Evolutionary conservation across 371 early-diverging fungal genomes (phyloP).

Genomic region (Mucor indicus): DNA sequence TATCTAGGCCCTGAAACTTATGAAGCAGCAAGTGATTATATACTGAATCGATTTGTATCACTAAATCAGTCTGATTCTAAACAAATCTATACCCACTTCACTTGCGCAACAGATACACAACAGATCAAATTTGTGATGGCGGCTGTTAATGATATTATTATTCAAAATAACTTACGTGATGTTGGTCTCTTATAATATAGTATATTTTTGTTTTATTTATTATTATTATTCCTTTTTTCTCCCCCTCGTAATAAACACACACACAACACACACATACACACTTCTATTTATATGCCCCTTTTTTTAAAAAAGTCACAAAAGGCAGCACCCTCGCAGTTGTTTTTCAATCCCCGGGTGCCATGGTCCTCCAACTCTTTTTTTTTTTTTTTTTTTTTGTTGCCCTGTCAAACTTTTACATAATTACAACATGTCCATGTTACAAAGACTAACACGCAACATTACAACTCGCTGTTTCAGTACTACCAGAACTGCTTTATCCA

Average conservation of each 20-base stretch:
- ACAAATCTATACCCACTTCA: slow-evolving; percentile 91
- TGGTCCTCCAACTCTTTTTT: no score
- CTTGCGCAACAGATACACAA: slow-evolving; percentile 96
- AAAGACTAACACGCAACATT: slow-evolving; percentile 16
- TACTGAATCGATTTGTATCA: slow-evolving; percentile 79
- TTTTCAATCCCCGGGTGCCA: no score
- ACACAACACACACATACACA: no score
- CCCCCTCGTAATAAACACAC: no score
- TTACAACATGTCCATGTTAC: slow-evolving; percentile 22
- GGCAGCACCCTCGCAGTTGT: no score
- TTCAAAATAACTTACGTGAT: slow-evolving; percentile 84
- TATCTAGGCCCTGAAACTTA: slow-evolving; percentile 63
- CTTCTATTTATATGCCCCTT: no score
- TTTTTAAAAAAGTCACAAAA: no score
- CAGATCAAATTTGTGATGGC: slow-evolving; percentile 96
- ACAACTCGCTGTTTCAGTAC: slow-evolving; percentile 30
- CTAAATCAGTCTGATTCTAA: slow-evolving; percentile 81
- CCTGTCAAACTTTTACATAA: no score
- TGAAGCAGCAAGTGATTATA: slow-evolving; percentile 81
- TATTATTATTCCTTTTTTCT: no score
- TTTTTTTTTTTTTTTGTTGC: no score
- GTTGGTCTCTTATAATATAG: slow-evolving; percentile 75
- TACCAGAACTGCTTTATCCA: slow-evolving; percentile 13
- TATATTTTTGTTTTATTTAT: slow-evolving; percentile 1
- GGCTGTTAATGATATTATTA: slow-evolving; percentile 94